phyloP scores from a whole-genome alignment of 2,329 filamentous ascomycete genomes.

The Colletotrichum euphorbiae region DNA sequence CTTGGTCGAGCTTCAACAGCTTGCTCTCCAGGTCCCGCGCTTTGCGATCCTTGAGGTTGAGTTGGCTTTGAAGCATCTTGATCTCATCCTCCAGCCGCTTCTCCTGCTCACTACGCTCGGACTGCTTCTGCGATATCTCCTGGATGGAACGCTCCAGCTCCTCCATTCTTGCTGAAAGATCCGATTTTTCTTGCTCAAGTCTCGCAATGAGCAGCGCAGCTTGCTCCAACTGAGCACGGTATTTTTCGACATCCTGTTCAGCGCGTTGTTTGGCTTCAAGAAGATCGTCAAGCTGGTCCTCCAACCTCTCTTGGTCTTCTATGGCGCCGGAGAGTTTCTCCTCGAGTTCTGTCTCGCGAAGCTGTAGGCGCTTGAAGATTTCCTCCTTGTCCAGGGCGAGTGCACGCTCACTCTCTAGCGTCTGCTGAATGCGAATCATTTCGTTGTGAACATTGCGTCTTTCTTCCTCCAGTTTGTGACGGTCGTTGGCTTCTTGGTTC shows the following conservation, averaged over 20 bases:
- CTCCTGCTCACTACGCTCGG: slow-evolving; percentile 81
- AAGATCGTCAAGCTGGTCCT: slow-evolving; percentile 91
- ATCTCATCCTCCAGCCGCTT: slow-evolving; percentile 83
- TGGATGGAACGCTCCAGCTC: slow-evolving; percentile 78
- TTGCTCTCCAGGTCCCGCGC: slow-evolving; percentile 87
- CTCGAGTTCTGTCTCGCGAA: slow-evolving; percentile 89
- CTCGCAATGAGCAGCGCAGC: slow-evolving; percentile 87
- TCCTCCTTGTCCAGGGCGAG: slow-evolving; percentile 97
- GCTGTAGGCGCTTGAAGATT: slow-evolving; percentile 95
- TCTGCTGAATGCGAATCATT: slow-evolving; percentile 90
- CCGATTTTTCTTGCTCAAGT: slow-evolving; percentile 87
- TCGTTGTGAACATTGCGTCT: slow-evolving; percentile 87
- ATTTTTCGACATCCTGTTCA: slow-evolving; percentile 84
- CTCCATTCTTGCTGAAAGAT: slow-evolving; percentile 74
- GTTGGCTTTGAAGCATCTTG: slow-evolving; percentile 90
- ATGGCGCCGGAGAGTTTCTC: slow-evolving; percentile 94
- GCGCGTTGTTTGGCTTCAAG: slow-evolving; percentile 89
- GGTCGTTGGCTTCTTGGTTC: slow-evolving; percentile 78
- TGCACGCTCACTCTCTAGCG: slow-evolving; percentile 94
- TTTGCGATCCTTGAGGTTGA: slow-evolving; percentile 90
- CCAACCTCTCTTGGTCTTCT: slow-evolving; percentile 92
- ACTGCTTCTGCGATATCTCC: slow-evolving; percentile 76
- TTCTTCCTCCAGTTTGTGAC: slow-evolving; percentile 89
- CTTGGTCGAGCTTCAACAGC: slow-evolving; percentile 86
- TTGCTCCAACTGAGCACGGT: slow-evolving; percentile 87